Conservation (phyloP, 2,329 filamentous ascomycete species). For the Alternaria brassicae region DNA sequence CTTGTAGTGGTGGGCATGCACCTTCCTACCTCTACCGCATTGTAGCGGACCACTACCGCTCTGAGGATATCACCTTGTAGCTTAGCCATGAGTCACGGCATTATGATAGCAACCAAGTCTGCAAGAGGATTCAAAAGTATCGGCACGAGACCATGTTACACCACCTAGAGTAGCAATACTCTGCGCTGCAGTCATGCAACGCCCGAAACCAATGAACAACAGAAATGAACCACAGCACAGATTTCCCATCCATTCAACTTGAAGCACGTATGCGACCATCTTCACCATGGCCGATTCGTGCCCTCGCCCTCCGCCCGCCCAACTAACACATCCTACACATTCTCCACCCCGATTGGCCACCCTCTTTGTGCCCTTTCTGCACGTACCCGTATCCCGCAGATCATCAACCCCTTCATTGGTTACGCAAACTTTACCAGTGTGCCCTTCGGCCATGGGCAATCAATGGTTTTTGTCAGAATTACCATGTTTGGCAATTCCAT, state of each 20-base stretch:
- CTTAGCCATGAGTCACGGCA: neutral
- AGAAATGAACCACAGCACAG: constrained; percentile 1
- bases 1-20: constrained; percentile 67
- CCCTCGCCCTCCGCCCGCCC: constrained; percentile 1
- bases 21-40: constrained; percentile 76
- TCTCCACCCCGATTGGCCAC: constrained; percentile 14
- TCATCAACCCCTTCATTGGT: constrained; percentile 12
- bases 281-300: constrained; percentile 1
- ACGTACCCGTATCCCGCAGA: constrained; percentile 3
- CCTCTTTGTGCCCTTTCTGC: constrained; percentile 3
- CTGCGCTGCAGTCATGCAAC: neutral
- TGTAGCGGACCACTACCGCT: constrained; percentile 77
- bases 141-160: neutral
- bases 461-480: constrained; percentile 6
- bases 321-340: constrained; percentile 19
- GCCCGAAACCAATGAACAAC: neutral
- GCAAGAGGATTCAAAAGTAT: neutral
- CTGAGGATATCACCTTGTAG: constrained; percentile 69
- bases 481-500: constrained; percentile 6
- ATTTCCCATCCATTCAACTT: neutral
- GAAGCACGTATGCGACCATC: neutral
- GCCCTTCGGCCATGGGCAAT: constrained; percentile 20
- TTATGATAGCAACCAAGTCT: constrained; percentile 7
- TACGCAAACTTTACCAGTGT: constrained; percentile 7
- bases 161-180: neutral